Conservation (phyloP, 768 basidiomycete genomes). For the Tulasnella sp. region DNA sequence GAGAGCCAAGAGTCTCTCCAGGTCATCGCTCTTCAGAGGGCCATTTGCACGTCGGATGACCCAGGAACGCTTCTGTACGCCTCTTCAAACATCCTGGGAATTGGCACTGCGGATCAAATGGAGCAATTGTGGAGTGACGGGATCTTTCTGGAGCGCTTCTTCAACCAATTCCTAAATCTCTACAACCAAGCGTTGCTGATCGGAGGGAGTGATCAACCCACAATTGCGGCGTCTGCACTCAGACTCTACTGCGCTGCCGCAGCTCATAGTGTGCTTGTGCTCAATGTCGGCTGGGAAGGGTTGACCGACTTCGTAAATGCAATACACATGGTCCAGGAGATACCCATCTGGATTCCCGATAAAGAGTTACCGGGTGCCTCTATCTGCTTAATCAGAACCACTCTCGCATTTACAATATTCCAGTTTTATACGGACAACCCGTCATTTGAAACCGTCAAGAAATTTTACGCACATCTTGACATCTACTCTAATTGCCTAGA, state of each 20-base stretch:
- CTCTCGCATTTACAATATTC: neutral
- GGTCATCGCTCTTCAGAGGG: neutral
- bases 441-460: neutral
- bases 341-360: neutral
- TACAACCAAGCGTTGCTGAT: neutral
- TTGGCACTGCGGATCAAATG: neutral
- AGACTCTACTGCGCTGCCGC: neutral
- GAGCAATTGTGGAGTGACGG: neutral
- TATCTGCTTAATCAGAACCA: neutral
- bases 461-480: neutral
- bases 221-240: neutral
- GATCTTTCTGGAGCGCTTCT: neutral
- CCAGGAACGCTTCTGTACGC: neutral
- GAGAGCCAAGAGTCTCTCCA: neutral
- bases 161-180: neutral
- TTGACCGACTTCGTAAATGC: neutral
- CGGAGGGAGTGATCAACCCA: neutral
- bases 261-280: neutral
- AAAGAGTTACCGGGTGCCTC: neutral
- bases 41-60: neutral
- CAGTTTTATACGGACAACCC: neutral
- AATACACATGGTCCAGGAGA: neutral
- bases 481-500: neutral
- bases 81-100: neutral
- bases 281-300: neutral